Evolutionary conservation across 768 basidiomycete genomes (phyloP).

Genomic region (Termitomyces sp.): DNA sequence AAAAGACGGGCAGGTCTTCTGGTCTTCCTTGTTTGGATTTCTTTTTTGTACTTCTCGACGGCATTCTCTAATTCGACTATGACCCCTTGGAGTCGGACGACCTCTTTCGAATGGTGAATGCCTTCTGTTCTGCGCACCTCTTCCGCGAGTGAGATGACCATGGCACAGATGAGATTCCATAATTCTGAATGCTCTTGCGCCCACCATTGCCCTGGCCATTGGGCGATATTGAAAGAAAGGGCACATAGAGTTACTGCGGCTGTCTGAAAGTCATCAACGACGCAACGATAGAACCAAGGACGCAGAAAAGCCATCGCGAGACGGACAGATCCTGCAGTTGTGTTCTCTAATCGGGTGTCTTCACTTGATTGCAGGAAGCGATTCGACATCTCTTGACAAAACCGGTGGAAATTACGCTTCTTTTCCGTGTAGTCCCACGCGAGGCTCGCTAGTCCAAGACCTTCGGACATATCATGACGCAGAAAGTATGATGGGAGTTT

Average conservation of each 20-base stretch:
- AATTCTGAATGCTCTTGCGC: slow-evolving; percentile 61
- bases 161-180: slow-evolving; percentile 53
- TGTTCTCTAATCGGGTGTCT: slow-evolving; percentile 60
- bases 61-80: slow-evolving; percentile 49
- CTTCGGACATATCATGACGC: slow-evolving; percentile 22
- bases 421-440: slow-evolving; percentile 57
- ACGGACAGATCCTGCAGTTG: slow-evolving; percentile 64
- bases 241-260: slow-evolving; percentile 33
- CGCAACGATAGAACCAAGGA: slow-evolving; percentile 61
- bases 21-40: slow-evolving; percentile 7
- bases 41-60: slow-evolving; percentile 36
- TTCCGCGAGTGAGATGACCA: slow-evolving; percentile 60
- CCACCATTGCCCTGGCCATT: slow-evolving; percentile 73
- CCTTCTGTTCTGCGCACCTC: slow-evolving; percentile 53
- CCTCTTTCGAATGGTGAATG: slow-evolving; percentile 32
- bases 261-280: slow-evolving; percentile 33
- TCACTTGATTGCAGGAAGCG: slow-evolving; percentile 53
- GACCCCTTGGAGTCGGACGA: slow-evolving; percentile 44
- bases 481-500: slow-evolving; percentile 74
- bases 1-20: slow-evolving; percentile 11
- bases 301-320: slow-evolving; percentile 66
- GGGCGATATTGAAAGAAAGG: slow-evolving; percentile 49
- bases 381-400: slow-evolving; percentile 68
- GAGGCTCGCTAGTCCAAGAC: slow-evolving; percentile 31
- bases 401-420: slow-evolving; percentile 62